A percentile compares a stretch with the other conserved stretches of the same genome.
Conservation (phyloP, 768 basidiomycete species). For the Chlorophyllum brunneum region DNA sequence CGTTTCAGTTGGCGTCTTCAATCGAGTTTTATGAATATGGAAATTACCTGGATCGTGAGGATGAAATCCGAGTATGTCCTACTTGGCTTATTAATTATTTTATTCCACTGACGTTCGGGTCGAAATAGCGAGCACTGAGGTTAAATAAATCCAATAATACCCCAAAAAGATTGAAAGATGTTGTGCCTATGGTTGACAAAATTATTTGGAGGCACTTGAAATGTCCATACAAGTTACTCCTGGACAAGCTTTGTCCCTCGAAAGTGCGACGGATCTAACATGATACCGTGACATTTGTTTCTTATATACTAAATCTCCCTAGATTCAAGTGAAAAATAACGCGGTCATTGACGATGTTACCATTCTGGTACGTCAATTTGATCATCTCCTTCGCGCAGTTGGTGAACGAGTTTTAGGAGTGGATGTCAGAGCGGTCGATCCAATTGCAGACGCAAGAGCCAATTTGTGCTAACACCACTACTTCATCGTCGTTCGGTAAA, state of each 20-base stretch:
- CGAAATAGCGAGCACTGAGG: constrained; percentile 12
- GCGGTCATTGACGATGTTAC: constrained; percentile 53
- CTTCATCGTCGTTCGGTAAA: constrained; percentile 48
- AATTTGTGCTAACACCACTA: constrained; percentile 26
- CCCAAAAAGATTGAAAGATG: constrained; percentile 63
- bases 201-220: constrained; percentile 65
- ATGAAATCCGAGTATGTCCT: constrained; percentile 65
- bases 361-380: constrained; percentile 48
- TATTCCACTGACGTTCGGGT: too few relatives aligned
- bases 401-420: constrained; percentile 43
- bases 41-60: constrained; percentile 59
- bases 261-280: constrained; percentile 44
- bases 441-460: constrained; percentile 52
- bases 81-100: neutral
- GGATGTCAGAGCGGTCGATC: constrained; percentile 67
- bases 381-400: neutral
- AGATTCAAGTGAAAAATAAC: constrained; percentile 38
- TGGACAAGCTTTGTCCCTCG: constrained; percentile 68
- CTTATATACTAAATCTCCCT: constrained; percentile 5
- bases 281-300: neutral
- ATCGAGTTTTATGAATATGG: constrained; percentile 32
- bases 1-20: constrained; percentile 37
- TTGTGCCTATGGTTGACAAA: constrained; percentile 51
- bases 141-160: constrained; percentile 53
- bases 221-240: constrained; percentile 65